Percentiles rank a stretch among this genome's conserved stretches.
Evolutionary conservation across 768 basidiomycete species (phyloP).

Genomic region (Boletus rex-veris): DNA sequence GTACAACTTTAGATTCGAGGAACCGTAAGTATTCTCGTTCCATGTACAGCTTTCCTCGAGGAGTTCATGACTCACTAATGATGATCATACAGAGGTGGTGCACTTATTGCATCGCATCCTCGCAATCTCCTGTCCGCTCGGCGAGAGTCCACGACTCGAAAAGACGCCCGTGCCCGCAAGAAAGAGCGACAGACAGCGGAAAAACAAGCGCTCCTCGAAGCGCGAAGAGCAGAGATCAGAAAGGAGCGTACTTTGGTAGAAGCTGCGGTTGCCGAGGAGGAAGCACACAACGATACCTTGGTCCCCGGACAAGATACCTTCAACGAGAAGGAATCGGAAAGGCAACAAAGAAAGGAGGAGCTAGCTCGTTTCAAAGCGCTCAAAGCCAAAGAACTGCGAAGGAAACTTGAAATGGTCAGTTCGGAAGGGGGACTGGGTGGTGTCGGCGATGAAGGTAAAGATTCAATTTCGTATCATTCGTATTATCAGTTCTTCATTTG

Average conservation of each 20-base stretch:
- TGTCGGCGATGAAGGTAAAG: conserved; percentile 28
- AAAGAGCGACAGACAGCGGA: conserved; percentile 66
- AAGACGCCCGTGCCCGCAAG: conserved; percentile 76
- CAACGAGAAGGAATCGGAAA: conserved; percentile 34
- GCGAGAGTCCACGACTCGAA: conserved; percentile 73
- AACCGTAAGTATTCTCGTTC: conserved; percentile 62
- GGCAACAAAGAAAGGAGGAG: conserved; percentile 55
- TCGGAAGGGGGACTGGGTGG: conserved; percentile 58
- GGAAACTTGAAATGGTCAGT: conserved; percentile 70
- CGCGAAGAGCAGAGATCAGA: conserved; percentile 72
- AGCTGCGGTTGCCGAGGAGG: conserved; percentile 69
- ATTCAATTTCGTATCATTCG: background rate
- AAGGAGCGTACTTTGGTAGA: conserved; percentile 62
- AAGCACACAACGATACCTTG: conserved; percentile 51
- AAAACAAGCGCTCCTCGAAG: conserved; percentile 71
- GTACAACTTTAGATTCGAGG: conserved; percentile 98
- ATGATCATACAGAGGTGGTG: conserved; percentile 50
- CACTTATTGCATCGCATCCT: conserved; percentile 69
- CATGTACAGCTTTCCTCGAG: background rate
- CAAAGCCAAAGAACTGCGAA: conserved; percentile 79
- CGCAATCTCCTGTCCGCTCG: conserved; percentile 68
- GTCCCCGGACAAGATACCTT: conserved; percentile 56
- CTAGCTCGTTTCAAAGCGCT: conserved; percentile 76
- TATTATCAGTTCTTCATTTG: background rate
- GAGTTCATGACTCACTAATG: background rate